A percentile compares a stretch with the other conserved stretches of the same genome.
phyloP scores from a whole-genome alignment of 1,284 basidiomycete species.

The Tremellales sp. region DNA sequence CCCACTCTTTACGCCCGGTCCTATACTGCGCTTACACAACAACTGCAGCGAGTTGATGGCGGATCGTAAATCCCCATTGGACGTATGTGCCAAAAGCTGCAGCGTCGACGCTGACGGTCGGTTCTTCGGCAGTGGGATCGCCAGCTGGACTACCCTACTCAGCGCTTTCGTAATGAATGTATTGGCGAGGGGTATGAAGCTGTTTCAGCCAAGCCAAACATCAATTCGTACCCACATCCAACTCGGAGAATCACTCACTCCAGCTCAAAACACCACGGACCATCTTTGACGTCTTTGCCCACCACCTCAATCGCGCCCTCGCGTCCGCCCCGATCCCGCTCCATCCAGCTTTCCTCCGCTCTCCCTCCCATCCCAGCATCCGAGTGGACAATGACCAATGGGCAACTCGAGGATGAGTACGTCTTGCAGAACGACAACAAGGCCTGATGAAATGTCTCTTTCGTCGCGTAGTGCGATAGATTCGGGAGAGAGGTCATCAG shows the following conservation, averaged over 20 bases:
- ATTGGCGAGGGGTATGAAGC: slow-evolving; percentile 86
- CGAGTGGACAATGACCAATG: slow-evolving; percentile 78
- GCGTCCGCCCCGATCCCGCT: slow-evolving; percentile 52
- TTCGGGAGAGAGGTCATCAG: slow-evolving; percentile 92
- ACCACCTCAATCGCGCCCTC: slow-evolving; percentile 50
- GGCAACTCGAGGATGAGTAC: slow-evolving; percentile 52
- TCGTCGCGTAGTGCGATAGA: slow-evolving; percentile 69
- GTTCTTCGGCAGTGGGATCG: slow-evolving; percentile 40
- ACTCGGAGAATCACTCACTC: slow-evolving; percentile 52
- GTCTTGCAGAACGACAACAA: slow-evolving; percentile 58
- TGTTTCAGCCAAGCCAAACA: slow-evolving; percentile 34
- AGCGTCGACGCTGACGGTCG: slow-evolving; percentile 62
- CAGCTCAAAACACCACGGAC: slow-evolving; percentile 65
- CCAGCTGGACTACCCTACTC: slow-evolving; percentile 59
- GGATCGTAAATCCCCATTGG: slow-evolving; percentile 85
- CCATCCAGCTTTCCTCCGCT: slow-evolving; percentile 52
- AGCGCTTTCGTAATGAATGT: slow-evolving; percentile 80
- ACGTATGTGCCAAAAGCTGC: slow-evolving; percentile 69
- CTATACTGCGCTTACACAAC: slow-evolving; percentile 37
- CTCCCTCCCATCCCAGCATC: slow-evolving; percentile 74
- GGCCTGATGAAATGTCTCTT: slow-evolving; percentile 68
- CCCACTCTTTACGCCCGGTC: slow-evolving; percentile 6
- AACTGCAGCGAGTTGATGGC: slow-evolving; percentile 92
- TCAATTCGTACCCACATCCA: neutral
- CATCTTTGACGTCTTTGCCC: slow-evolving; percentile 62